A percentile compares a stretch with the other conserved stretches of the same genome.
Evolutionary conservation across 805 yeast species (phyloP).

Genomic region (Yarrowia osloensis): DNA sequence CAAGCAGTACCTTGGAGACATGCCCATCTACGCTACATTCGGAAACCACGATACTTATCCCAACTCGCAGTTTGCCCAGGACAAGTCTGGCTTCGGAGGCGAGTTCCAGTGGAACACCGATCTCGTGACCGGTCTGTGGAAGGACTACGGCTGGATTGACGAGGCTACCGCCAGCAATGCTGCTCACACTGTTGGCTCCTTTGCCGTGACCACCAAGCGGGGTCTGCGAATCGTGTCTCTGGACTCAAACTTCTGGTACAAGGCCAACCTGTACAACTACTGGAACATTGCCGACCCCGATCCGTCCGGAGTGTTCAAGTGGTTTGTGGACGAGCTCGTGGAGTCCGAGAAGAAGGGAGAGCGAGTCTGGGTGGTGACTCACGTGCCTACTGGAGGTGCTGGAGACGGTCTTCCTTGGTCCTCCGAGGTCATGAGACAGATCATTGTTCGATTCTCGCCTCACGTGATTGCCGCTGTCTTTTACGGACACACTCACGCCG

Average conservation of each 20-base stretch:
- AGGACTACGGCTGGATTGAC: slow-evolving; percentile 51
- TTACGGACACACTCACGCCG: slow-evolving; percentile 72
- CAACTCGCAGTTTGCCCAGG: slow-evolving; percentile 66
- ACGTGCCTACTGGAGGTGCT: slow-evolving; percentile 55
- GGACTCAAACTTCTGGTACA: slow-evolving; percentile 69
- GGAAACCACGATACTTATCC: slow-evolving; percentile 79
- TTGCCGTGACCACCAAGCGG: slow-evolving; percentile 54
- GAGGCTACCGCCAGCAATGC: slow-evolving; percentile 41
- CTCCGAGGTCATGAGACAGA: slow-evolving; percentile 55
- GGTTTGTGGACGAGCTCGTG: slow-evolving; percentile 59
- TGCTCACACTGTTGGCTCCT: slow-evolving; percentile 57
- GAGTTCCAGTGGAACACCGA: slow-evolving; percentile 53
- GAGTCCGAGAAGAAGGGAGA: slow-evolving; percentile 59
- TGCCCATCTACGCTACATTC: slow-evolving; percentile 62
- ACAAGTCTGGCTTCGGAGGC: slow-evolving; percentile 48
- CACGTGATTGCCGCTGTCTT: slow-evolving; percentile 67
- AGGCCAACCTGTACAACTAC: slow-evolving; percentile 59
- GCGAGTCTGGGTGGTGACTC: slow-evolving; percentile 74
- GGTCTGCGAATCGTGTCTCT: slow-evolving; percentile 63
- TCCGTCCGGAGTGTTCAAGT: slow-evolving; percentile 62
- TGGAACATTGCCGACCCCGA: slow-evolving; percentile 54
- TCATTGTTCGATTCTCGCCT: slow-evolving; percentile 68
- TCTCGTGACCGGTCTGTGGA: slow-evolving; percentile 53
- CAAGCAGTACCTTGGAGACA: slow-evolving; percentile 52
- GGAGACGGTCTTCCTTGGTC: slow-evolving; percentile 64